Base-by-base conservation (phyloP, 306 rosid species). In the Vicia faba region DNA sequence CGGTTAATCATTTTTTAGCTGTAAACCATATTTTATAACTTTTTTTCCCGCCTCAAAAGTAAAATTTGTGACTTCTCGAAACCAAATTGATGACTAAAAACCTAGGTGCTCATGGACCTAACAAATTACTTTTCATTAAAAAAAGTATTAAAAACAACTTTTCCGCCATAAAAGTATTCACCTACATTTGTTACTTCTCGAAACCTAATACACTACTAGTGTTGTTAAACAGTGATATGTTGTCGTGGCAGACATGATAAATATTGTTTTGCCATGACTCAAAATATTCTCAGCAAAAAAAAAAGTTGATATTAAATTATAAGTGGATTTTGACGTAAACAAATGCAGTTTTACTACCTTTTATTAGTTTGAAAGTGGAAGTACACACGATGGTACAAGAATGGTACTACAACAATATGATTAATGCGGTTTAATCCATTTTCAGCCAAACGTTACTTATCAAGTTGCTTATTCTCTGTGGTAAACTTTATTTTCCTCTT, bases 341-440 rank as follows among this genome's bases (percentile, higher is more conserved):
- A 51, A 14, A 23, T 25, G 53, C 8, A 68, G 41, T 45, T 46
- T 57, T 25, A 4, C 11, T 25, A 4, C 11, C 23, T 63, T 49
- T 54, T 25, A 8, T 1, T 38, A 11, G 28, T 29, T 8, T 31
- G 5, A 29, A 38, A 61, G 74, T 78, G 82, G 70, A 51, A 60
- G 74, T 50, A 66, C 77, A 66, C 77, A 77, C 57, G 31, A 65
- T 43, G 71, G 66, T 68, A 68, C 75, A 54, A 54, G 6, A 6
- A n/a, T 36, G 69, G 51, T 49, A 60, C 70, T 9, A 60, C 46
- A 60, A 36, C 3, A 59, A 38, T 55, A 4, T 44, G 49, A 71
- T 29, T 15, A 41, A 43, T 31, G 57, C 31, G 11, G 20, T 51
- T 66, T 25, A 39, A 57, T 73, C 16, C 60, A 55, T 55, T 55